Base-by-base conservation (phyloP, 2,329 filamentous ascomycete genomes). In the Aspergillus quadrilineatus region DNA sequence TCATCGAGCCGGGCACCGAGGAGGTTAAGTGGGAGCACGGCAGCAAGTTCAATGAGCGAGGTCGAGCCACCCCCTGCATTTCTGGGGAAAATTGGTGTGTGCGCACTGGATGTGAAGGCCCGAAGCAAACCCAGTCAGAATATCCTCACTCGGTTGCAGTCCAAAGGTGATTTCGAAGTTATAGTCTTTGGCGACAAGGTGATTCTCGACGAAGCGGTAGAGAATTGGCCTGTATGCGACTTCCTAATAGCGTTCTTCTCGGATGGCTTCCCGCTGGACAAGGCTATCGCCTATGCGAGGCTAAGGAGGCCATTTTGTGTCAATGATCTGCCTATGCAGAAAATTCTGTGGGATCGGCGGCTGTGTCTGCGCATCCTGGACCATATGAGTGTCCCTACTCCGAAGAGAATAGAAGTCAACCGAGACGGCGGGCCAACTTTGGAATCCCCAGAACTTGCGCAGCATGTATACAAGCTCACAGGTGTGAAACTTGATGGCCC, bases 141-240 rank as follows among this genome's bases (percentile, higher is more conserved):
- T 69, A 99, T 99, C 64, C 78, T 99, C 58, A 97, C 96, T 69
- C 86, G 92, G 50, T 81, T 99, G 17, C 93, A 97, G 63, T 86
- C 89, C 34, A 92, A 95, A 63, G 85, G 88, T 49, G 93, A 97
- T 66, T 97, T 99, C 68, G 93, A 99, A 67, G 92, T 97, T 26
- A 88, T 96, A 60, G 93, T 99, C 10, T 99, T 99, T 77, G 95
- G 94, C 47, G 94, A 99, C 78, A 99, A 99, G 76, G 93, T 97
- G 43, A 99, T 99, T 64, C 81, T 99, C 36, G 94, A 99, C 69
- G 94, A 99, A 83, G 90, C 89, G 60, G 89, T 97, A 55, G 92
- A 96, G 75, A 96, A 97, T 71, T 97, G 92, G 92, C 92, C 92
- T 15, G 86, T 96, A 53, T 95, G 91, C 74, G 94, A 99, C 76